Conservation (phyloP, 768 basidiomycete genomes). For the Kwoniella sp. region DNA sequence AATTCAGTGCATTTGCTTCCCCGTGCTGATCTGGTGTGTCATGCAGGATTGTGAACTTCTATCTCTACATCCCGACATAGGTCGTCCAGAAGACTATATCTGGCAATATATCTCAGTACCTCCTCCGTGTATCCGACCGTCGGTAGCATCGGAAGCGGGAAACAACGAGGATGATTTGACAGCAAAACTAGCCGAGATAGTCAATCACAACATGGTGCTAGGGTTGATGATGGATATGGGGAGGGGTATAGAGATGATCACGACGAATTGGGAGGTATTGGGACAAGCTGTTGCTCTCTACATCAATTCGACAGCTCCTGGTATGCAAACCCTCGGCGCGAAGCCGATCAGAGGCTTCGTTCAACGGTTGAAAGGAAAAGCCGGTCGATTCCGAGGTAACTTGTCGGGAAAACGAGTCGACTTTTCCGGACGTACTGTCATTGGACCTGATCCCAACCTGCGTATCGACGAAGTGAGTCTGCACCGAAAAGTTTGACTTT, state of each 20-base stretch:
- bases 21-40: neutral
- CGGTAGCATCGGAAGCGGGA: constrained; percentile 94
- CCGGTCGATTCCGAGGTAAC: constrained; percentile 97
- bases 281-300: constrained; percentile 95
- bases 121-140: constrained; percentile 94
- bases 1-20: too few species aligned
- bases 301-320: constrained; percentile 95
- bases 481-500: too few species aligned
- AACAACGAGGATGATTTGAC: constrained; percentile 96
- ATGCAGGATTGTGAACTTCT: constrained; percentile 88
- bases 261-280: constrained; percentile 93
- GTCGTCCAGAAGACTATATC: constrained; percentile 93
- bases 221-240: constrained; percentile 87
- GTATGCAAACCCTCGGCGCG: constrained; percentile 78
- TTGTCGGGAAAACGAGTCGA: constrained; percentile 98
- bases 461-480: constrained; percentile 82
- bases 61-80: constrained; percentile 81
- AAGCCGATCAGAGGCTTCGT: constrained; percentile 98
- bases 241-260: constrained; percentile 54
- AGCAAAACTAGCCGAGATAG: constrained; percentile 94
- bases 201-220: constrained; percentile 89
- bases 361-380: constrained; percentile 96
- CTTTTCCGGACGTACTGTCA: constrained; percentile 96
- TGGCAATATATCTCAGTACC: constrained; percentile 99
- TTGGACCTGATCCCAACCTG: constrained; percentile 98